Base-by-base conservation (phyloP, 495 filamentous ascomycete species). In the Glarea lozoyensis region DNA sequence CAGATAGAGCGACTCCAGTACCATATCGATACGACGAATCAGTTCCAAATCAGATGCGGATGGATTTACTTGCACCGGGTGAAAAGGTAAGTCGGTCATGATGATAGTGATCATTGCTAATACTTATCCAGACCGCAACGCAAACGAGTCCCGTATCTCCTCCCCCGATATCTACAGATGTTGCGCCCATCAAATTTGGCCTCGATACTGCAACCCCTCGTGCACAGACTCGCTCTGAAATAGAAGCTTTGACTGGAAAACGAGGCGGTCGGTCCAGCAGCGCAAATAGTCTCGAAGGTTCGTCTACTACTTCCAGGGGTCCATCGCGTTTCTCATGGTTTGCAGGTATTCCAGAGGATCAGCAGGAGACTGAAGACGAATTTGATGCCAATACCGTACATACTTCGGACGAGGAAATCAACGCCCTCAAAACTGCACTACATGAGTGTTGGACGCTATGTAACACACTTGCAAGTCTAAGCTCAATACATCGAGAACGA, bases 391-490 rank as follows among this genome's bases (percentile, higher is more conserved):
- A 51, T 73, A 34, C 60, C 61, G 31, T 48, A 3, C 47, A 49
- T 37, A 64, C 70, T 37, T 63, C 68, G 40, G 75, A 78, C 29
- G 68, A 78, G 35, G 86, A 93, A 58, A 70, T 90, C 38, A 73
- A 63, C 25, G 81, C 81, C 12, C 67, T 94, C n/a, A 79, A 72
- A 46, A 73, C 77, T 17, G 88, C 87, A 0, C 69, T 95, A 10
- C 77, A 79, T 48, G 88, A 94, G 66, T 95, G 88, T 61, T 95
- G 88, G 88, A 93, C 86, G 1, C 62, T 95, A 25, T 95, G 88
- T 63, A 95, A 94, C 60, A 93, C 88, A 0, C 65, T 95, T 30
- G 86, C 88, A 17, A 82, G 72, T 40, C 69, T 95, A 19, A 93
- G 88, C 62, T 86, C 82, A 15, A 83, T 83, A 45, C 86, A 95